Base-by-base conservation (phyloP, 768 basidiomycete species). In the Cystobasidium onofrii region DNA sequence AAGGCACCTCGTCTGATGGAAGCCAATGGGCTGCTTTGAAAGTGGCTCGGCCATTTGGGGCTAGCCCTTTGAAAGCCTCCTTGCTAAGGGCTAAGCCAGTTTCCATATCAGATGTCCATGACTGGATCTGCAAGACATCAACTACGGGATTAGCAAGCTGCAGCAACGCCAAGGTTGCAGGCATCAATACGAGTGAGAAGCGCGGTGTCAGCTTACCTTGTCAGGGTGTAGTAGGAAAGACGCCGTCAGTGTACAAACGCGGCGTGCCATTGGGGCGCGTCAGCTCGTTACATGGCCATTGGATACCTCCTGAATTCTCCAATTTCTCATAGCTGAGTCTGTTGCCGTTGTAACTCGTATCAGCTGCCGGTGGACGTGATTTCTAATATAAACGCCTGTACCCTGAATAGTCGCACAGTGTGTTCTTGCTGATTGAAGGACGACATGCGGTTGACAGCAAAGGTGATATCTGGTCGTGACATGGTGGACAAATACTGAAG, bases 201-300 rank as follows among this genome's bases (percentile, higher is more conserved):
- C n/a, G n/a, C n/a, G n/a, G n/a, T 6, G 15, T 6, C 39, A 39
- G 18, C 54, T 4, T 27, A 75, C 72, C 23, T 61, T 65, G 4
- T 75, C 77, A 27, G 54, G n/a, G 29, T 25, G 66, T 66, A 12
- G 77, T 78, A 36, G 74, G 69, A 73, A 78, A 78, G 17, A 57
- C 29, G 20, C 63, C 67, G 34, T 76, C 74, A 34, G 65, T 70
- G 67, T 78, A 78, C 63, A 76, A 65, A 13, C 74, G 64, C 41
- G 39, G 50, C 4, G 33, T 60, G 50, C 72, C 75, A 44, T 71
- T 33, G 15, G 73, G 63, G 7, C 10, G 10, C 46, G 65, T 41
- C 73, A 65, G 62, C 43, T 76, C 76, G 62, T 78, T 78, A 54
- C 77, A 78, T 0, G 77, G 77, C 77, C 77, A 78, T 39, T 78